Conservation (phyloP, 2,329 filamentous ascomycete species). For the Mollisiaceae sp. region DNA sequence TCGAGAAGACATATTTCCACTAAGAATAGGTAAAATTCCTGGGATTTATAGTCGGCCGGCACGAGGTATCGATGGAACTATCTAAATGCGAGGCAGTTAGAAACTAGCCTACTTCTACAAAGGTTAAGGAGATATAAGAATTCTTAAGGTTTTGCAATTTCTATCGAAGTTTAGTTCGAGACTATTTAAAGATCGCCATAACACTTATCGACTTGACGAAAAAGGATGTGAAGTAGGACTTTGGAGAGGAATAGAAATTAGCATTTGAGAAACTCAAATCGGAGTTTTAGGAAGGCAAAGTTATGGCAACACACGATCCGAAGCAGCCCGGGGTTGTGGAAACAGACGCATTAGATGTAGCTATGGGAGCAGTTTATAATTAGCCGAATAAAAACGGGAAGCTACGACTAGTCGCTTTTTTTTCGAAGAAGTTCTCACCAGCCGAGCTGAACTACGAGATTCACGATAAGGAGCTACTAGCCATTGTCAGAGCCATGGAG, state of each 20-base stretch:
- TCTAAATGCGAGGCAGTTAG: too few relatives aligned
- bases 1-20: background rate
- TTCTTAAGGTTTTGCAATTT: too few relatives aligned
- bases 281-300: background rate
- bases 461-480: background rate
- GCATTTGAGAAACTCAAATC: background rate
- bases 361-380: background rate
- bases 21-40: too few relatives aligned
- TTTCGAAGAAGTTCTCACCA: too few relatives aligned
- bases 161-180: too few relatives aligned
- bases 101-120: too few relatives aligned
- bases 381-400: background rate
- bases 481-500: background rate
- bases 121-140: too few relatives aligned
- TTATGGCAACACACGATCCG: background rate
- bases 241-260: background rate
- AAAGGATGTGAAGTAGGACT: background rate
- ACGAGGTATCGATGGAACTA: too few relatives aligned
- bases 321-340: background rate
- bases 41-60: too few relatives aligned
- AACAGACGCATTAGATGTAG: background rate
- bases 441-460: background rate
- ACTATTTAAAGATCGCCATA: too few relatives aligned
- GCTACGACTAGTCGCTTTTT: background rate
- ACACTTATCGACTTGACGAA: background rate